Evolutionary conservation across 2,329 filamentous ascomycete species (phyloP).

Genomic region (Colletotrichum godetiae): DNA sequence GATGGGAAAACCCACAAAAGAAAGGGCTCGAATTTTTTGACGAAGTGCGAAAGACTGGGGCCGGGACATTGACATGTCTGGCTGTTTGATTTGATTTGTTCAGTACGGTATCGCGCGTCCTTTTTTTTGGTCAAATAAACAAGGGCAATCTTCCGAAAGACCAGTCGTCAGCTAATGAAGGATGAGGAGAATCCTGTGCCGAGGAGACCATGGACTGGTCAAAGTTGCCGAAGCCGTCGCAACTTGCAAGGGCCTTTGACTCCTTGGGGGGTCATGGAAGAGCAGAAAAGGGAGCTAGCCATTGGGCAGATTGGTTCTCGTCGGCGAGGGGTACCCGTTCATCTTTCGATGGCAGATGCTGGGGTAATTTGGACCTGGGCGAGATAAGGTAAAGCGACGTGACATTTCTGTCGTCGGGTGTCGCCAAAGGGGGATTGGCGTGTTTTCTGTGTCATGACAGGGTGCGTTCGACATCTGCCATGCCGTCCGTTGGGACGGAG

Average conservation of each 20-base stretch:
- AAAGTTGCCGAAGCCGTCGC: not conserved
- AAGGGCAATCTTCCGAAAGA: not conserved
- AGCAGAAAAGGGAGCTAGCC: not conserved
- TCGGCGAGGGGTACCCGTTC: not conserved
- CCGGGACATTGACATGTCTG: not conserved
- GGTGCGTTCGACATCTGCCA: not conserved
- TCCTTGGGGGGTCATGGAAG: not conserved
- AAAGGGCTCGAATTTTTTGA: constrained; percentile 34
- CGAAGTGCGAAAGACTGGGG: constrained; percentile 34
- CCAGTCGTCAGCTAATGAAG: not conserved
- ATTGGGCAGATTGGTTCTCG: not conserved
- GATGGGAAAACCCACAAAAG: constrained; percentile 27
- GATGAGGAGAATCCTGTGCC: not conserved
- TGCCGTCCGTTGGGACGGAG: constrained; percentile 5
- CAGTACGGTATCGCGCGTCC: constrained; percentile 7
- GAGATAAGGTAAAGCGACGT: not conserved
- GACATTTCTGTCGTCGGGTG: not conserved
- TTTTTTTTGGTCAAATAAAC: not conserved
- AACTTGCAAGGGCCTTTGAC: not conserved
- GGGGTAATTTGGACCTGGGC: not conserved
- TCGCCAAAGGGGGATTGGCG: not conserved
- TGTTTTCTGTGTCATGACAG: not conserved
- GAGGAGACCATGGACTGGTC: not conserved
- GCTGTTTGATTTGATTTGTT: constrained; percentile 3
- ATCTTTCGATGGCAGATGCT: not conserved